Evolutionary conservation across 768 basidiomycete species (phyloP).

Genomic region (Leucogyrophana mollusca): DNA sequence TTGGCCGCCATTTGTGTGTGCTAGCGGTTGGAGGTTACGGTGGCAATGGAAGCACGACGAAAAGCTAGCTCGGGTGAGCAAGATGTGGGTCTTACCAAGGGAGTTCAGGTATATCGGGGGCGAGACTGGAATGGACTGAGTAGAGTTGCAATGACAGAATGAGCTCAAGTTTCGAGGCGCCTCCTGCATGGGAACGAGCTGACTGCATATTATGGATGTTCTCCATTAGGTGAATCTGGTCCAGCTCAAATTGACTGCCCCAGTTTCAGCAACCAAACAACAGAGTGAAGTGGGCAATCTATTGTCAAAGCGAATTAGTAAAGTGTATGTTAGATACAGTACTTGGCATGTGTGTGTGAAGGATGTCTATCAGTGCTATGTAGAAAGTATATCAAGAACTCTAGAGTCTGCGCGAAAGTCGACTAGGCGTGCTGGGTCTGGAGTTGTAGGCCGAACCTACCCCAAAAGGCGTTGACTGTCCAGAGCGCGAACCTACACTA

Average conservation of each 20-base stretch:
- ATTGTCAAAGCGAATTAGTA: too few species aligned
- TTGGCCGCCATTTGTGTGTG: slow-evolving; percentile 77
- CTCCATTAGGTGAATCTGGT: too few species aligned
- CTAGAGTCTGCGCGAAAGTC: slow-evolving; percentile 40
- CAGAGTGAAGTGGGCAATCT: not conserved
- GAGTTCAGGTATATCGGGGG: too few species aligned
- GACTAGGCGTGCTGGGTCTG: slow-evolving; percentile 65
- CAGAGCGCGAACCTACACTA: slow-evolving; percentile 44
- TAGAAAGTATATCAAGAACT: slow-evolving; percentile 4
- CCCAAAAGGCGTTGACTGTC: slow-evolving; percentile 55
- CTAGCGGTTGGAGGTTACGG: too few species aligned
- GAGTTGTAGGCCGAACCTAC: slow-evolving; percentile 48
- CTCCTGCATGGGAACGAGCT: not conserved
- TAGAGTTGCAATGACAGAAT: too few species aligned
- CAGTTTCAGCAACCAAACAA: too few species aligned
- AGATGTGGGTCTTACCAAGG: too few species aligned
- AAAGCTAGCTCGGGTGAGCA: too few species aligned
- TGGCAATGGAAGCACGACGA: too few species aligned
- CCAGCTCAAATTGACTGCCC: too few species aligned
- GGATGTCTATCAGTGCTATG: slow-evolving; percentile 10
- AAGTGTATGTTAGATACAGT: slow-evolving; percentile 10
- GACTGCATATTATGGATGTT: not conserved
- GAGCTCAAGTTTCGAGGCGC: too few species aligned
- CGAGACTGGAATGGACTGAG: too few species aligned
- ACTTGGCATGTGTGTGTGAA: slow-evolving; percentile 11